A percentile compares a stretch with the other conserved stretches of the same genome.
Conservation (phyloP, 164 flowering plant species). For the Sedum album region DNA sequence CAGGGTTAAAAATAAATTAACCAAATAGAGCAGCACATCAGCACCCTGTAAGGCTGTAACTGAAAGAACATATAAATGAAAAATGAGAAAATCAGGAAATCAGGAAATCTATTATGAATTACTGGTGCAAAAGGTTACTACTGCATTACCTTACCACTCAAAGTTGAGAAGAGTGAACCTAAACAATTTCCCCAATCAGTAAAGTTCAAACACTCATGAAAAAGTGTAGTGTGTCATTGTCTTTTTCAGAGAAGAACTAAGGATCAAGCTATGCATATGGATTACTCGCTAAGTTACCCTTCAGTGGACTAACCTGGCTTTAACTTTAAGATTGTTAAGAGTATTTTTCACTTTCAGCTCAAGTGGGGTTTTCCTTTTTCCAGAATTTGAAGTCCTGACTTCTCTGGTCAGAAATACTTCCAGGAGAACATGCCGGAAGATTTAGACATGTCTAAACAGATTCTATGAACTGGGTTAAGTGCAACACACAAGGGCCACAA, state of each 20-base stretch:
- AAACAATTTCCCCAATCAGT: background rate
- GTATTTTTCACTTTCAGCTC: background rate
- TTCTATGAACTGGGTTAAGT: background rate
- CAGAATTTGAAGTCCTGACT: background rate
- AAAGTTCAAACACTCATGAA: background rate
- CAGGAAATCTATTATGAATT: no score
- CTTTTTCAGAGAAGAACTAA: background rate
- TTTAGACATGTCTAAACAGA: background rate
- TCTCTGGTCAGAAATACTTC: background rate
- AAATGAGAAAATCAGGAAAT: no score
- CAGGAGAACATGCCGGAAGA: background rate
- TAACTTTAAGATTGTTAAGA: background rate
- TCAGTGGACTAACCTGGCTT: constrained; percentile 1
- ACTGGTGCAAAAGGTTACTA: background rate
- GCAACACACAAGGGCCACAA: background rate
- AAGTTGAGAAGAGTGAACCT: no score
- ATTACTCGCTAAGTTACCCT: background rate
- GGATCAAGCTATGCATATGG: background rate
- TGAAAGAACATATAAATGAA: background rate
- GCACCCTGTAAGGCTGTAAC: background rate
- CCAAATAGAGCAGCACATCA: background rate
- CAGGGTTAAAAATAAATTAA: background rate
- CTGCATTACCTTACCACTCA: background rate
- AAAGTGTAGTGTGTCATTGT: background rate
- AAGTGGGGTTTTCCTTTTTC: background rate